Evolutionary conservation across 352 stramenopile genomes (phyloP).

Genomic region (Discostella stelligera): DNA sequence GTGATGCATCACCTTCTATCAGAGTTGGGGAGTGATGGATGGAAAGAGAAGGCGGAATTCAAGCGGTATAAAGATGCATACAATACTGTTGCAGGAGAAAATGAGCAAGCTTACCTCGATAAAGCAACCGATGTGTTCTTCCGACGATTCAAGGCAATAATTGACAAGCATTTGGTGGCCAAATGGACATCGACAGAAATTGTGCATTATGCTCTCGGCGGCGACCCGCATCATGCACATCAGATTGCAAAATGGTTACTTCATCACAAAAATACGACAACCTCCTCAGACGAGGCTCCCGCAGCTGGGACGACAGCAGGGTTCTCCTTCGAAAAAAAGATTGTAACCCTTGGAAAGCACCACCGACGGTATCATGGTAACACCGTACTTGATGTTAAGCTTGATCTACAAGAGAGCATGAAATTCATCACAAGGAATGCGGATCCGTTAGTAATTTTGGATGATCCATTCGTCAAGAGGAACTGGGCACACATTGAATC

Average conservation of each 20-base stretch:
- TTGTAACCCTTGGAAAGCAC: conserved; percentile 1
- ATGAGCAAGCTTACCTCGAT: conserved; percentile 6
- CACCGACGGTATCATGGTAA: not conserved
- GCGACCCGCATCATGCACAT: conserved; percentile 5
- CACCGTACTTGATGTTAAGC: no score
- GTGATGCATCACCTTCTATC: conserved; percentile 17
- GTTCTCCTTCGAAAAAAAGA: not conserved
- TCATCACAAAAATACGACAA: not conserved
- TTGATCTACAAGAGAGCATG: no score
- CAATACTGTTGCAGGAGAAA: not conserved
- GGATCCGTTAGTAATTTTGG: not conserved
- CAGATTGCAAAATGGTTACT: conserved; percentile 8
- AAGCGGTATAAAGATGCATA: not conserved
- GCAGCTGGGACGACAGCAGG: no score
- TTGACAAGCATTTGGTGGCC: conserved; percentile 6
- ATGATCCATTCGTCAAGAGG: conserved; percentile 6
- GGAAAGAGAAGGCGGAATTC: conserved; percentile 14
- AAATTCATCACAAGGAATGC: no score
- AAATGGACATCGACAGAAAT: conserved; percentile 4
- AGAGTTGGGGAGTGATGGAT: conserved; percentile 17
- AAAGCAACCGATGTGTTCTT: conserved; percentile 11
- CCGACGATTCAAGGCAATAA: not conserved
- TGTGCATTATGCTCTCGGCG: conserved; percentile 15
- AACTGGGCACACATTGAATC: not conserved
- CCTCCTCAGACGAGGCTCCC: not conserved